phyloP scores from a whole-genome alignment of 305 asterid genomes.

The Fraxinus velutina region DNA sequence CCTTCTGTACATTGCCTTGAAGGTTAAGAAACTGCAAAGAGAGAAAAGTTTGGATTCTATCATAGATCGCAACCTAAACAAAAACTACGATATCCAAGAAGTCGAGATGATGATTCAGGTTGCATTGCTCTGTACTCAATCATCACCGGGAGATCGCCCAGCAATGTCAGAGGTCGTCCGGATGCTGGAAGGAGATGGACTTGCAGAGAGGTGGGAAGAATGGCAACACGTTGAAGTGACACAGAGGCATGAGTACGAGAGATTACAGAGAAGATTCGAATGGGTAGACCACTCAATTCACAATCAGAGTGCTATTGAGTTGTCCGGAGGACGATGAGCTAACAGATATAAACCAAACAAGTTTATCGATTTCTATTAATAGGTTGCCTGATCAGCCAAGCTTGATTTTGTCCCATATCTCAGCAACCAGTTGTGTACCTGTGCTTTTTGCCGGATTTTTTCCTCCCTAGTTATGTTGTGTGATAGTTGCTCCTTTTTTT shows the following conservation, averaged over 20 bases:
- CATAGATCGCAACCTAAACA: slow-evolving; percentile 60
- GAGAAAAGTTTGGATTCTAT: slow-evolving; percentile 68
- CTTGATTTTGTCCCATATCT: not conserved
- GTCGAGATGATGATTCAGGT: slow-evolving; percentile 95
- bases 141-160: slow-evolving; percentile 83
- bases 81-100: slow-evolving; percentile 52
- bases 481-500: not conserved
- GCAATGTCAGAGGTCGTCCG: slow-evolving; percentile 90
- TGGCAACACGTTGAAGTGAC: slow-evolving; percentile 83
- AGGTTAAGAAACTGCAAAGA: slow-evolving; percentile 79
- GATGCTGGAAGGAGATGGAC: slow-evolving; percentile 91
- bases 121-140: slow-evolving; percentile 75
- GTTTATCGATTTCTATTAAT: not conserved
- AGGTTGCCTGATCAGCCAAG: not conserved
- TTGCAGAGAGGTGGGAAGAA: slow-evolving; percentile 89
- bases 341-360: not conserved
- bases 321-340: slow-evolving; percentile 74
- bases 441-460: not conserved
- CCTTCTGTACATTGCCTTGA: not conserved
- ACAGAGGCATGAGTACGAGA: slow-evolving; percentile 65
- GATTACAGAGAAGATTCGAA: slow-evolving; percentile 69
- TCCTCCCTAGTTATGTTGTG: not conserved
- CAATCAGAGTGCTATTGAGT: slow-evolving; percentile 70
- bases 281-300: slow-evolving; percentile 73
- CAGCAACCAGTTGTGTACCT: not conserved